phyloP scores from a whole-genome alignment of 768 basidiomycete genomes.

The Termitomyces sp. region DNA sequence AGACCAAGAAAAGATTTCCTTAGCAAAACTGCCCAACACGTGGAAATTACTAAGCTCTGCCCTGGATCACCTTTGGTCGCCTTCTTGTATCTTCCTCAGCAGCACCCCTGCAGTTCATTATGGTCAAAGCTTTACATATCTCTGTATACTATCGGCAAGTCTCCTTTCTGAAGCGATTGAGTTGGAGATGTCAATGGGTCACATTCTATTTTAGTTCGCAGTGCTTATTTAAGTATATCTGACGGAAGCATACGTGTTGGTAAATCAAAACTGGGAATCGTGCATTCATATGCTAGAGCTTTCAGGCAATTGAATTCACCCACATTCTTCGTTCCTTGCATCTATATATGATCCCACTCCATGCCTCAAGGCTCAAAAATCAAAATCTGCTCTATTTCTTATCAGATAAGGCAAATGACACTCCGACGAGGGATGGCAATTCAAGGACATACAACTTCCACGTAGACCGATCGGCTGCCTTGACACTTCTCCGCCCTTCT shows the following conservation, averaged over 20 bases:
- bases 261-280: background rate
- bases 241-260: background rate
- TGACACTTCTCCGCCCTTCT: background rate
- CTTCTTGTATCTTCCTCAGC: background rate
- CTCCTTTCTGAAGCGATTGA: background rate
- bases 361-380: background rate
- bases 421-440: background rate
- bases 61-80: background rate
- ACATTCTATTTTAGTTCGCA: background rate
- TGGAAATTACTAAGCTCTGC: slow-evolving; percentile 32
- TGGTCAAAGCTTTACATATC: background rate
- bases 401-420: background rate
- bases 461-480: background rate
- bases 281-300: background rate
- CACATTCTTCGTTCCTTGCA: background rate
- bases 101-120: background rate
- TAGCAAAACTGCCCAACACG: slow-evolving; percentile 37
- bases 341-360: background rate
- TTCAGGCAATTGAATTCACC: background rate
- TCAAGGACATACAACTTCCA: background rate
- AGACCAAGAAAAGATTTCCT: slow-evolving; percentile 30
- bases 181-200: background rate
- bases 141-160: background rate
- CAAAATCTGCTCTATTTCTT: background rate
- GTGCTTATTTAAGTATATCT: background rate